Percentiles rank a stretch among this genome's conserved stretches.
Conservation (phyloP, 129 eudicot genomes). For the Cynara cardunculus region DNA sequence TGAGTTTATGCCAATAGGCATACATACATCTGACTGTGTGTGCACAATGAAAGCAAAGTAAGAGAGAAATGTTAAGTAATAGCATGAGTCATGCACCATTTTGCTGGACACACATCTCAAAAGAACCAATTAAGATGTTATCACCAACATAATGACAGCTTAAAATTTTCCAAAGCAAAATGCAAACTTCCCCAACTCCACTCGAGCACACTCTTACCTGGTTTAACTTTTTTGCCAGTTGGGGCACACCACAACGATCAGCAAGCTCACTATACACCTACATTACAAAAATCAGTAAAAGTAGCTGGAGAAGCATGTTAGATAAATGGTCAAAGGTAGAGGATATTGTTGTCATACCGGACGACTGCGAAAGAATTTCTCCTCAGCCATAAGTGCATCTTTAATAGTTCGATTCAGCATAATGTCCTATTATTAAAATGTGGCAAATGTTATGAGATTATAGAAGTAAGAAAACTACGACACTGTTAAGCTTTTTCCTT, state of each 20-base stretch:
- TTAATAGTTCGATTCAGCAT: constrained; percentile 67
- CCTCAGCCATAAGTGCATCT: constrained; percentile 94
- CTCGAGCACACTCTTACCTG: constrained; percentile 48
- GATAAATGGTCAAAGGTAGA: not conserved
- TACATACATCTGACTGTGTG: not conserved
- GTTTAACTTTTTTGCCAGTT: constrained; percentile 90
- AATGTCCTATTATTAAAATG: constrained; percentile 57
- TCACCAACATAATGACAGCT: not conserved
- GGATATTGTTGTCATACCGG: constrained; percentile 48
- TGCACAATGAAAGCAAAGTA: not conserved
- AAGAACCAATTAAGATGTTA: not conserved
- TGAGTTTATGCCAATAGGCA: not conserved
- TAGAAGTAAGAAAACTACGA: not conserved
- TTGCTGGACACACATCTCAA: not conserved
- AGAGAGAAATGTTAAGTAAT: not conserved
- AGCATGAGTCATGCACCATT: not conserved
- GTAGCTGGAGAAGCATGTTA: not conserved
- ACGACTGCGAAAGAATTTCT: constrained; percentile 93
- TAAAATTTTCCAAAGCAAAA: not conserved
- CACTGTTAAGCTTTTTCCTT: not conserved
- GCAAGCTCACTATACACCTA: constrained; percentile 94
- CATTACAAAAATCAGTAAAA: constrained; percentile 12
- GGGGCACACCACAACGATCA: constrained; percentile 94
- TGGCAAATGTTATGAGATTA: not conserved
- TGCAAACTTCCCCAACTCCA: not conserved